These are phyloP conservation scores for Hansenula sp. DNA, from an alignment of 1,139 yeast genomes.

Conservation along the genomic window DNA sequence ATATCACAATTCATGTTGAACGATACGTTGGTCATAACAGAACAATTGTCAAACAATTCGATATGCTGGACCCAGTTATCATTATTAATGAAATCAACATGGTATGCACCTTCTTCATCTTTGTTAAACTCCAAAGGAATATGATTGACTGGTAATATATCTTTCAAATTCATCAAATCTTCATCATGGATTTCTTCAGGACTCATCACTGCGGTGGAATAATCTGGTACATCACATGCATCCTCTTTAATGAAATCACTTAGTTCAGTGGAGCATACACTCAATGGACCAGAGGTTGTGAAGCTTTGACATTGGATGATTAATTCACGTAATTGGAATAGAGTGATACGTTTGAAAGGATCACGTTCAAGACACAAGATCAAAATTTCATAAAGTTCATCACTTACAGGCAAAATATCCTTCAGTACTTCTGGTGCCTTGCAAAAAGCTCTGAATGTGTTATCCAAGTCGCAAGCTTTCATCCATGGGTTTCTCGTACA, in stretches of 20 bases:
- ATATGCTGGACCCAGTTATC: slow-evolving; percentile 7
- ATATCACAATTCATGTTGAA: slow-evolving; percentile 5
- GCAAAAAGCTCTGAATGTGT: slow-evolving; percentile 50
- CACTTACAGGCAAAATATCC: slow-evolving; percentile 52
- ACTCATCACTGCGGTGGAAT: neutral
- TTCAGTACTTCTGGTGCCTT: slow-evolving; percentile 29
- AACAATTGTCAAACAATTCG: slow-evolving; percentile 2
- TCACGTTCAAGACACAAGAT: slow-evolving; percentile 52
- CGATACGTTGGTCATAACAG: slow-evolving; percentile 3
- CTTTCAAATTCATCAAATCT: neutral
- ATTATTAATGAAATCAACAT: slow-evolving; percentile 4
- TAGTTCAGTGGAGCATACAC: neutral
- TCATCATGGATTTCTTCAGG: neutral
- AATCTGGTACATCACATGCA: neutral
- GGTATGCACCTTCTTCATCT: neutral
- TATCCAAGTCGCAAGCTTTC: slow-evolving; percentile 64
- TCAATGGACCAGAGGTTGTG: slow-evolving; percentile 18
- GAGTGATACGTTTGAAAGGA: slow-evolving; percentile 59
- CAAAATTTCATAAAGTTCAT: slow-evolving; percentile 54
- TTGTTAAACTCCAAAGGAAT: neutral
- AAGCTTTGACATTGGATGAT: slow-evolving; percentile 15
- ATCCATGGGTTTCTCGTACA: slow-evolving; percentile 94
- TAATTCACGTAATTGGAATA: slow-evolving; percentile 38
- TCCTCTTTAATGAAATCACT: neutral
- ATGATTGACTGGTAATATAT: neutral